A percentile compares a stretch with the other conserved stretches of the same genome.
These are phyloP conservation scores for Cladophialophora immunda DNA, from an alignment of 2,329 filamentous ascomycete genomes.

Conservation along the genomic window DNA sequence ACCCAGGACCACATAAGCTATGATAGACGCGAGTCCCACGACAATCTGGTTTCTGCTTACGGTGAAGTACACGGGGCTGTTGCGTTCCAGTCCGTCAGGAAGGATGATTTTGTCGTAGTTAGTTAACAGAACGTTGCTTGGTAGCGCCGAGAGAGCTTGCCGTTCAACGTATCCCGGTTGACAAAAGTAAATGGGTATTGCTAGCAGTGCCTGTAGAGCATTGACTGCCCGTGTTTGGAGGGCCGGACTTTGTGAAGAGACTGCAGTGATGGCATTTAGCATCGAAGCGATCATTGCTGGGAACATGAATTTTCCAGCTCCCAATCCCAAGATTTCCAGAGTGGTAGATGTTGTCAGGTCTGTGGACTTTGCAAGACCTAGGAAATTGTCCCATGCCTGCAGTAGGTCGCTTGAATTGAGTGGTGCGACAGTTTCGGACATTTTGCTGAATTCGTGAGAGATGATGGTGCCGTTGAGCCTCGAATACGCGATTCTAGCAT, in stretches of 20 bases:
- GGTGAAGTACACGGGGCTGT: not conserved
- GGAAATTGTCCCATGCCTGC: not conserved
- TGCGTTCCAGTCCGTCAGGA: not conserved
- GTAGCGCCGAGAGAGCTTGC: not conserved
- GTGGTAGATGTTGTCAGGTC: not conserved
- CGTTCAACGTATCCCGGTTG: not conserved
- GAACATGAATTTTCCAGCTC: constrained; percentile 1
- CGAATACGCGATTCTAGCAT: not conserved
- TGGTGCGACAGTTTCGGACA: not conserved
- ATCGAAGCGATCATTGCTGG: constrained; percentile 2
- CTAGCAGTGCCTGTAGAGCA: not conserved
- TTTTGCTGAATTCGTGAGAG: not conserved
- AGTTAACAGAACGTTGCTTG: not conserved
- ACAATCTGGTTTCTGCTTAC: not conserved
- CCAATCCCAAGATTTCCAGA: constrained; percentile 2
- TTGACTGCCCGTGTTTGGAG: not conserved
- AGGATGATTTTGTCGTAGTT: constrained; percentile 1
- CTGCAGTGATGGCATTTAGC: not conserved
- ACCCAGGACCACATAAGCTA: not conserved
- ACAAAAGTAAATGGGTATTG: not conserved
- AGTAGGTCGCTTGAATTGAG: not conserved
- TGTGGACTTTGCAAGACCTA: not conserved
- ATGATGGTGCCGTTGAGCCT: constrained; percentile 1
- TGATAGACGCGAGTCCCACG: constrained; percentile 1
- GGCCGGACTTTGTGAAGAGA: not conserved